Percentiles rank a stretch among this genome's conserved stretches.
Conservation (phyloP, 176 grass and related monocot genomes). For the Carex cristatella region DNA sequence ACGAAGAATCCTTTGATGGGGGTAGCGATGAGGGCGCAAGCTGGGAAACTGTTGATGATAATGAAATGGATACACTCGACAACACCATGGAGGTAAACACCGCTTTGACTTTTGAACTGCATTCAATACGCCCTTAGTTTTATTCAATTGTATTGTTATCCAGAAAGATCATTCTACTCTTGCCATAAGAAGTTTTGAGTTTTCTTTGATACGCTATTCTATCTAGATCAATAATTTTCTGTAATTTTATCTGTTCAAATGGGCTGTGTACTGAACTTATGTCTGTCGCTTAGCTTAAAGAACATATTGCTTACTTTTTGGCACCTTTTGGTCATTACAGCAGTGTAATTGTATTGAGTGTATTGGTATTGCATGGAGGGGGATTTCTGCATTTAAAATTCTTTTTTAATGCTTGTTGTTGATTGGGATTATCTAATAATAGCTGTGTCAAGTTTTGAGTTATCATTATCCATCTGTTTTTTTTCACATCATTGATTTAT, state of each 20-base stretch:
- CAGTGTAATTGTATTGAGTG: no score
- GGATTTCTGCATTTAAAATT: neutral
- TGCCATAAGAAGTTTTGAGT: neutral
- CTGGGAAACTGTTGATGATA: constrained; percentile 95
- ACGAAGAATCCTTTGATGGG: constrained; percentile 64
- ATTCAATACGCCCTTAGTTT: neutral
- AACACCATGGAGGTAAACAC: constrained; percentile 45
- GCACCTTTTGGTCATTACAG: neutral
- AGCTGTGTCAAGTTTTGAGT: neutral
- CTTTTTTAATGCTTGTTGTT: neutral
- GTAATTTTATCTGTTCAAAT: neutral
- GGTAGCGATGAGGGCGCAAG: constrained; percentile 53
- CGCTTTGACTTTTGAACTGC: neutral
- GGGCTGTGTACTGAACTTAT: neutral
- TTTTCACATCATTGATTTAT: constrained; percentile 2
- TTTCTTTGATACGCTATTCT: neutral
- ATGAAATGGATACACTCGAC: constrained; percentile 61
- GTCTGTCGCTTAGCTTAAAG: neutral
- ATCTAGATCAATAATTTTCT: neutral
- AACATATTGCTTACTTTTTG: neutral
- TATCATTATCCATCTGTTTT: neutral
- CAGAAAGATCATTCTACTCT: neutral
- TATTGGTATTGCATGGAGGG: neutral
- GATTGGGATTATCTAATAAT: neutral
- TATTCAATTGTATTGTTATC: neutral